These are phyloP conservation scores for Pulicaria dysenterica DNA, from an alignment of 129 eudicot species.

Conservation along the genomic window DNA sequence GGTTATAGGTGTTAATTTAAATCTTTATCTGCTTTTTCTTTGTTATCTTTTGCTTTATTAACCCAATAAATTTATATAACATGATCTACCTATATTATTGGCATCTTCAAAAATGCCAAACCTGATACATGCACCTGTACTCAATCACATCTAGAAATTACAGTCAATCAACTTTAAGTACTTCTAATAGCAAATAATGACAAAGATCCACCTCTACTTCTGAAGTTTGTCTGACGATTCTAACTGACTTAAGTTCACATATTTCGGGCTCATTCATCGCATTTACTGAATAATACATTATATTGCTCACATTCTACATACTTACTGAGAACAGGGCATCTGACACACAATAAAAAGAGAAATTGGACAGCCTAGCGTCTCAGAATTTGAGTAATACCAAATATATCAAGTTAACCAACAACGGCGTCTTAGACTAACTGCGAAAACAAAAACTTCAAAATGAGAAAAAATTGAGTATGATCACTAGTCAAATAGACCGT, in stretches of 20 bases:
- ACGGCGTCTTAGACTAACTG: constrained; percentile 1
- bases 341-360: background rate
- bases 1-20: constrained; percentile 1
- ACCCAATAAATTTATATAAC: constrained; percentile 6
- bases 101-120: constrained; percentile 1
- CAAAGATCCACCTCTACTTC: no score
- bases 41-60: constrained; percentile 5
- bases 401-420: constrained; percentile 5
- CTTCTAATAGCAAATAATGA: background rate
- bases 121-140: background rate
- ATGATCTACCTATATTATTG: background rate
- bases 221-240: background rate
- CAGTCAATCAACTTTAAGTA: background rate
- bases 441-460: background rate
- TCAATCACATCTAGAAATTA: background rate
- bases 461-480: background rate
- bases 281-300: background rate
- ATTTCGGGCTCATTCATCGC: background rate
- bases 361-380: background rate
- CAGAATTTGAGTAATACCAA: constrained; percentile 1
- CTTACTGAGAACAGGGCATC: constrained; percentile 2
- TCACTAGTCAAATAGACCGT: background rate
- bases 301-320: constrained; percentile 10
- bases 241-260: background rate
- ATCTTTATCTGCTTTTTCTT: constrained; percentile 6